Conservation (phyloP, 73 alveolate genomes). For the Tetrahymena thermophila region DNA sequence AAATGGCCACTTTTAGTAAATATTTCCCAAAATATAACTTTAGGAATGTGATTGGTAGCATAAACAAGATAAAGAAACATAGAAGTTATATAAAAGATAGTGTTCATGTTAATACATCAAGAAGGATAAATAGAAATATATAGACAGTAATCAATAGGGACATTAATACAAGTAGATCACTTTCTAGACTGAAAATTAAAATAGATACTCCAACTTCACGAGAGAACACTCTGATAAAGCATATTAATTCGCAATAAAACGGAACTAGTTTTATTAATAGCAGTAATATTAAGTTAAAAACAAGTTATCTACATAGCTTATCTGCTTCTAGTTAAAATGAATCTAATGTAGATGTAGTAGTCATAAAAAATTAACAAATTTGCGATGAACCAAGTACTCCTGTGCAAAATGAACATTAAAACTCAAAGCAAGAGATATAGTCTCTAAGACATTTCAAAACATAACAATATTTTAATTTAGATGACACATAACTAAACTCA, state of each 20-base stretch:
- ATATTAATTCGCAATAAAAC: background rate
- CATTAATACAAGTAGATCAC: background rate
- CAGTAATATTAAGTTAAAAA: background rate
- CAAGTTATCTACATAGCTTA: background rate
- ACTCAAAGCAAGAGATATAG: background rate
- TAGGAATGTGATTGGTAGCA: background rate
- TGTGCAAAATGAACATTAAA: background rate
- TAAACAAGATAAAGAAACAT: background rate
- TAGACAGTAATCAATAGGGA: background rate
- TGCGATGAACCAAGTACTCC: background rate
- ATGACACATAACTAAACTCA: background rate
- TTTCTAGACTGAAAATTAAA: background rate
- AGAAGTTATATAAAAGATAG: background rate
- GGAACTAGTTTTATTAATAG: background rate
- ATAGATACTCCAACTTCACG: background rate
- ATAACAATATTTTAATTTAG: background rate
- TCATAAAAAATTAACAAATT: background rate
- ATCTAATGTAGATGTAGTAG: background rate
- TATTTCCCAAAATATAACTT: background rate
- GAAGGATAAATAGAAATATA: background rate
- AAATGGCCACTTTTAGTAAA: background rate
- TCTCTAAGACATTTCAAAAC: background rate
- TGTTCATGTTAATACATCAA: background rate
- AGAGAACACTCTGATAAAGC: background rate
- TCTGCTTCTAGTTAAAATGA: background rate